Base-by-base conservation (phyloP, 1,284 basidiomycete species). In the Cystobasidium slooffiae region DNA sequence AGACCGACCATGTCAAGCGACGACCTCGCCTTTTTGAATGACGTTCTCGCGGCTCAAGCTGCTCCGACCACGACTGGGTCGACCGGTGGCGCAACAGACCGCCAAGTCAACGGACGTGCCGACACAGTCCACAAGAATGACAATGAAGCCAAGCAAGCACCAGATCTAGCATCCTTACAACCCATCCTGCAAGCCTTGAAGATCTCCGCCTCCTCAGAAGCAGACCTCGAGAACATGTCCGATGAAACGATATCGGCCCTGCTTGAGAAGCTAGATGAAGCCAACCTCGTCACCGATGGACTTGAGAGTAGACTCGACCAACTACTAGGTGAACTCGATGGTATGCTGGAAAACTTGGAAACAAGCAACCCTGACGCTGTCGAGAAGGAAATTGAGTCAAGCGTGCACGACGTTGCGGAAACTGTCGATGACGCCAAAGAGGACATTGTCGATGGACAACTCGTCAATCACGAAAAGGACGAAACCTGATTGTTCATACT, bases 241-340 rank as follows among this genome's bases (percentile, higher is more conserved):
- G 70, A 73, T 22, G 52, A 56, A 56, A 31, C 56, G 22, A 63
- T 73, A 49, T 52, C 70, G 22, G 56, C 58, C 22, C 39, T 73
- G 43, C 52, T 73, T 14, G 39, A 46, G 24, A 73, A 66, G 47
- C 70, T 73, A 37, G 70, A 73, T n/a, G 37, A 73, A 39, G 70
- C 70, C 20, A 55, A 66, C 41, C 39, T 66, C 20, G 70, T 61
- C 31, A 73, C 59, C 41, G 70, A 73, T 41, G 70, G 51, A 18
- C 51, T 73, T 37, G 70, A 73, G 55, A 56, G 51, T 20, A 65
- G 70, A 55, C 63, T 73, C 39, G 70, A 73, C 44, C 52, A 49
- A 10, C 41, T 73, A 3, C 63, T 73, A 22, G 70, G 70, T n/a
- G 39, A 73, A 24, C 70, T 73, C 31, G 70, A 73, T 55, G 70